Evolutionary conservation across 257 asterid genomes (phyloP), one percentile per base, ranked within the genome.

Genomic region (Ilex asprella): DNA sequence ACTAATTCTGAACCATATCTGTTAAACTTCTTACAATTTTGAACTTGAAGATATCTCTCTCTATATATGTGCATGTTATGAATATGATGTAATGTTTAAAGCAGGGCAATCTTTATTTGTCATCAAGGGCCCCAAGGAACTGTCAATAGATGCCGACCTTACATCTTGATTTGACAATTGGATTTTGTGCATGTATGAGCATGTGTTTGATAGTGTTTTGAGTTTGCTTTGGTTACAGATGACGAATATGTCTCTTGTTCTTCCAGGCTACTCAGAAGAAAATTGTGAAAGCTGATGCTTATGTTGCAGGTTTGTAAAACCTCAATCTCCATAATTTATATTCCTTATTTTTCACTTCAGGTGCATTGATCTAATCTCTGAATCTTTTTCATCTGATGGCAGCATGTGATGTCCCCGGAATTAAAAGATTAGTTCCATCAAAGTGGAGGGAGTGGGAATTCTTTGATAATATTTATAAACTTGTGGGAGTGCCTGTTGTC

Each of bases 361-460:
- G 6, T 53, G 11, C 57, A 10, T 21, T 6, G 4, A 12, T n/a
- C 3, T 49, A 49, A 49, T 31, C 46, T 56, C 58, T 27, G 31
- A 54, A 64, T 7, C 7, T 43, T 13, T 21, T 49, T 27, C 77
- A 31, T 59, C 57, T 68, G 12, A 41, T 60, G 73, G 80, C 86
- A 89, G 99, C 99, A 56, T 89, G 99, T 79, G 99, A 93, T 84
- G 93, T 93, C 65, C 99, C 97, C 31, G 99, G 99, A 60, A 93
- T 93, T 74, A 89, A 93, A 75, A 82, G 85, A 81, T 68, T 93
- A 71, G 74, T 93, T 64, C 99, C 99, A 12, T 68, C 74, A 64
- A 66, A 50, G 61, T 93, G 99, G 99, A 89, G 97, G 78, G 96
- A 87, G 70, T 84, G 73, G 31, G 82, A 84, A 55, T 89, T 93